Evolutionary conservation across 352 stramenopile species (phyloP).

Genomic region (Phytopythium oedochilum): DNA sequence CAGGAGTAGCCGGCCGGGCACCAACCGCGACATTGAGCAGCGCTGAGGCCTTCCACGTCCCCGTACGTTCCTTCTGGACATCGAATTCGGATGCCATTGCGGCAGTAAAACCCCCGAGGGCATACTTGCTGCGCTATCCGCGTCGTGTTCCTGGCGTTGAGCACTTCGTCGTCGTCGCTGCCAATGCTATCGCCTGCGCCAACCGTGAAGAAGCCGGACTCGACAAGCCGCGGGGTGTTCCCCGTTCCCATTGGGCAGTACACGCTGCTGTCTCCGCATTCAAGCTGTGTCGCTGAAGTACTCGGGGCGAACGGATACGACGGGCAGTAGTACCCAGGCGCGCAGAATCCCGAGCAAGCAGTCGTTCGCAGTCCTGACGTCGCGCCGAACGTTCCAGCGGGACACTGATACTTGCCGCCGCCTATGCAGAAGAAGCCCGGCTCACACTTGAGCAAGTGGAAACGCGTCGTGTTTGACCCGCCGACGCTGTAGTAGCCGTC

Average conservation of each 20-base stretch:
- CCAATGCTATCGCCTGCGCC: slow-evolving; percentile 26
- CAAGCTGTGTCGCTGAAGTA: slow-evolving; percentile 29
- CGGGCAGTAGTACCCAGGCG: slow-evolving; percentile 66
- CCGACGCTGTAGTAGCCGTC: slow-evolving; percentile 73
- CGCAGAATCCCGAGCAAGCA: slow-evolving; percentile 56
- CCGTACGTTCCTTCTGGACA: slow-evolving; percentile 71
- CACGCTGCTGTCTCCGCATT: slow-evolving; percentile 41
- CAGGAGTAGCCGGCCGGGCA: slow-evolving; percentile 71
- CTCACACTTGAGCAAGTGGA: slow-evolving; percentile 61
- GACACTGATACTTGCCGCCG: slow-evolving; percentile 69
- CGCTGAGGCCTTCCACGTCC: slow-evolving; percentile 38
- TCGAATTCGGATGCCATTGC: slow-evolving; percentile 51
- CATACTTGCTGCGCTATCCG: slow-evolving; percentile 47
- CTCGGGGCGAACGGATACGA: slow-evolving; percentile 44
- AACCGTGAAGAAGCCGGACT: slow-evolving; percentile 48
- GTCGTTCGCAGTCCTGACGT: slow-evolving; percentile 24
- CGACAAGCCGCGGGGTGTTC: slow-evolving; percentile 36
- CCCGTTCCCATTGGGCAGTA: slow-evolving; percentile 60
- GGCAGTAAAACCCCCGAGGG: slow-evolving; percentile 66
- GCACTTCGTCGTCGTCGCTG: not conserved
- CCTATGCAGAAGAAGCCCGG: slow-evolving; percentile 65
- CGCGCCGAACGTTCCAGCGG: slow-evolving; percentile 67
- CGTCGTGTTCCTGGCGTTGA: slow-evolving; percentile 44
- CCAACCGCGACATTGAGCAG: slow-evolving; percentile 48
- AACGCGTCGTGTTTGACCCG: slow-evolving; percentile 46